phyloP scores from a whole-genome alignment of 331 rosid genomes.

The Cydonia oblonga region DNA sequence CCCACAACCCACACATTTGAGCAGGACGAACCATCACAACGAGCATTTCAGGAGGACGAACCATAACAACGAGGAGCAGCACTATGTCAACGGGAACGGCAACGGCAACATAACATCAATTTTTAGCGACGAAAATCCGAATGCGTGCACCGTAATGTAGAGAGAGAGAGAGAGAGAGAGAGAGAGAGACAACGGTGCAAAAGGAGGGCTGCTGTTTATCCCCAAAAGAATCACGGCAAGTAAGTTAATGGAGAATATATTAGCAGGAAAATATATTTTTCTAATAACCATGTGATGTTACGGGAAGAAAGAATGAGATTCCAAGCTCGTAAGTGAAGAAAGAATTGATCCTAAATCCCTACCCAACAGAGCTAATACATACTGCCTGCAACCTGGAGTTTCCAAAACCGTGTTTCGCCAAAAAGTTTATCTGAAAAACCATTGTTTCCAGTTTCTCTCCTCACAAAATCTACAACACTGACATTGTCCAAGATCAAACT shows the following conservation, averaged over 20 bases:
- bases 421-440: neutral
- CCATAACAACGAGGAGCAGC: constrained; percentile 29
- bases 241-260: constrained; percentile 10
- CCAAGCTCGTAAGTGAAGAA: constrained; percentile 36
- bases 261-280: constrained; percentile 5
- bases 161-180: neutral
- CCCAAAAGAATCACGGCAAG: constrained; percentile 2
- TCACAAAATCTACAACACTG: neutral
- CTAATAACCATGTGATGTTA: constrained; percentile 12
- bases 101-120: constrained; percentile 49
- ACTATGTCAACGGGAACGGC: constrained; percentile 17
- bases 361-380: constrained; percentile 4
- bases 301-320: constrained; percentile 41
- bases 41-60: constrained; percentile 9
- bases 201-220: neutral
- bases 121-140: constrained; percentile 90
- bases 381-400: neutral
- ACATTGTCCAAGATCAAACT: neutral
- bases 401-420: neutral
- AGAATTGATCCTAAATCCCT: constrained; percentile 27
- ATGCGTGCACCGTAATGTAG: constrained; percentile 64
- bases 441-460: neutral
- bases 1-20: constrained; percentile 20
- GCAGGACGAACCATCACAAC: too few relatives aligned
- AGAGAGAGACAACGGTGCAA: neutral